Conservation (phyloP, 148 eudicot genomes). For the Camellia sinensis region DNA sequence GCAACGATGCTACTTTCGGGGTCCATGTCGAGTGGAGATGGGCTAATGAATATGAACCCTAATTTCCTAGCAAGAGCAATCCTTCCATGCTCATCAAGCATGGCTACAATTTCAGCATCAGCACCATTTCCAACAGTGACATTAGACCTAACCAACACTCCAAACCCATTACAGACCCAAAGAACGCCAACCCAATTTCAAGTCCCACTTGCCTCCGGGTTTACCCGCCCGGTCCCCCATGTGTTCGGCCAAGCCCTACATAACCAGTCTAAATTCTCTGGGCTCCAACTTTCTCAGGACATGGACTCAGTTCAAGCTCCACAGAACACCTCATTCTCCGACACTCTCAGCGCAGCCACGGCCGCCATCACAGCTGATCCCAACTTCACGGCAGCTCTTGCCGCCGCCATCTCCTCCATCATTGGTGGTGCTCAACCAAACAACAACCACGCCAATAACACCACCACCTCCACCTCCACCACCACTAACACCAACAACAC, state of each 20-base stretch:
- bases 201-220: slow-evolving; percentile 34
- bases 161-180: slow-evolving; percentile 47
- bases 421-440: slow-evolving; percentile 50
- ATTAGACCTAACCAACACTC: slow-evolving; percentile 63
- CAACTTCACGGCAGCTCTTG: slow-evolving; percentile 86
- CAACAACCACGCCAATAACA: slow-evolving; percentile 15
- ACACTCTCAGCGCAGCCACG: slow-evolving; percentile 73
- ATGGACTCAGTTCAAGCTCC: slow-evolving; percentile 9
- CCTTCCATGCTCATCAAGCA: slow-evolving; percentile 71
- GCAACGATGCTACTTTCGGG: slow-evolving; percentile 91
- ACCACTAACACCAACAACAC: slow-evolving; percentile 6
- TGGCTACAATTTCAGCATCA: slow-evolving; percentile 94
- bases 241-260: slow-evolving; percentile 45
- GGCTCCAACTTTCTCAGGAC: slow-evolving; percentile 54
- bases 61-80: slow-evolving; percentile 72
- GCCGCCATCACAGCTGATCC: slow-evolving; percentile 88
- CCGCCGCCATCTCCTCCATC: slow-evolving; percentile 76
- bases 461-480: slow-evolving; percentile 13
- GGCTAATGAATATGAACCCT: slow-evolving; percentile 55
- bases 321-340: slow-evolving; percentile 37
- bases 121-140: slow-evolving; percentile 96
- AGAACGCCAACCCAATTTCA: slow-evolving; percentile 49
- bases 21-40: slow-evolving; percentile 77
- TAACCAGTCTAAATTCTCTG: slow-evolving; percentile 78
- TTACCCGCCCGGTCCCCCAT: slow-evolving; percentile 25